phyloP scores from a whole-genome alignment of 192 early-diverging fungal species.

The Phycomyces nitens region DNA sequence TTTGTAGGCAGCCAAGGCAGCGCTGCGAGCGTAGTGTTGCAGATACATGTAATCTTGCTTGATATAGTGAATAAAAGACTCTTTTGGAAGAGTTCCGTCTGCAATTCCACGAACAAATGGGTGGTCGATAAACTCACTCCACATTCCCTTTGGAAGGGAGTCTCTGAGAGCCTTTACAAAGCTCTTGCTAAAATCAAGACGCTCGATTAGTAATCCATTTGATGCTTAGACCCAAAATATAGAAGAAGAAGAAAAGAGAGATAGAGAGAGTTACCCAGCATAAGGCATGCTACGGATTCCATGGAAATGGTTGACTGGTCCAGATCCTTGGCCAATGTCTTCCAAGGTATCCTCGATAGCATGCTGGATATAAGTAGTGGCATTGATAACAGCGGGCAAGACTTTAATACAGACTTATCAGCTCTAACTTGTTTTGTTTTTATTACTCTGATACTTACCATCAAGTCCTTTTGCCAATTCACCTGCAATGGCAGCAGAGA shows the following conservation, averaged over 20 bases:
- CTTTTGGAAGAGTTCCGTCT: constrained; percentile 65
- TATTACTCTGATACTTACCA: constrained; percentile 25
- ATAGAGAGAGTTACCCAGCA: too few relatives aligned
- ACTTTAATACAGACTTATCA: constrained; percentile 29
- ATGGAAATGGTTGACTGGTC: constrained; percentile 78
- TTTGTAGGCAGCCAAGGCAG: constrained; percentile 76
- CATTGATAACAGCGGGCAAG: constrained; percentile 50
- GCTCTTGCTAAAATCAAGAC: constrained; percentile 2
- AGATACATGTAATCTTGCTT: constrained; percentile 84
- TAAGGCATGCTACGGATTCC: constrained; percentile 39
- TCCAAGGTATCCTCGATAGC: constrained; percentile 58
- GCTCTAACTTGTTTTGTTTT: background rate
- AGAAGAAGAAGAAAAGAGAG: too few relatives aligned
- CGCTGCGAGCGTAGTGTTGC: constrained; percentile 72
- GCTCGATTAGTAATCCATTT: background rate
- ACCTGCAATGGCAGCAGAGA: constrained; percentile 78
- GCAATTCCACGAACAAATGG: constrained; percentile 72
- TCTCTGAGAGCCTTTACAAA: constrained; percentile 24
- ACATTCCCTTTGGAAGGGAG: constrained; percentile 34
- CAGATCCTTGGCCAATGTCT: constrained; percentile 62
- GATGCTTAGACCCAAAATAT: too few relatives aligned
- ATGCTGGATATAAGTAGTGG: constrained; percentile 57
- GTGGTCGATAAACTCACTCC: constrained; percentile 69
- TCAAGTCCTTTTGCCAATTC: constrained; percentile 54
- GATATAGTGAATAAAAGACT: constrained; percentile 74